Evolutionary conservation across 345 rosid species (phyloP).

Genomic region (Euphorbia tirucalli): DNA sequence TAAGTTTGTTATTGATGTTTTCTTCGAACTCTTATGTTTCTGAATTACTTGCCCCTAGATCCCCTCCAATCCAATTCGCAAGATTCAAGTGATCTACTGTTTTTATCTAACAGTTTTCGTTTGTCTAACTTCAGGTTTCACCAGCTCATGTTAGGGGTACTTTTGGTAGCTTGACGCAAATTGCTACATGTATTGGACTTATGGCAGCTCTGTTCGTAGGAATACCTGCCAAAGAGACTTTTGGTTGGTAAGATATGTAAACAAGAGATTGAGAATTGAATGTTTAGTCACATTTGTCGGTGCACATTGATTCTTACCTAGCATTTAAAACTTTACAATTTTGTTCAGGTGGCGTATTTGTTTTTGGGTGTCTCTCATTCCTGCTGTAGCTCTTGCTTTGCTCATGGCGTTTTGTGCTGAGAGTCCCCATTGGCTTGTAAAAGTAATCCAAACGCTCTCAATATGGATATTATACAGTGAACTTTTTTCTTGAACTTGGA

Average conservation of each 20-base stretch:
- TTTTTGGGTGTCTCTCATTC: constrained; percentile 70
- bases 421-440: constrained; percentile 97
- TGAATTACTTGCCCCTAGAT: too few species aligned
- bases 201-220: constrained; percentile 68
- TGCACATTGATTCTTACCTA: neutral
- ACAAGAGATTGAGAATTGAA: constrained; percentile 8
- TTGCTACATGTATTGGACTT: constrained; percentile 82
- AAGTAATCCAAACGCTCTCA: constrained; percentile 43
- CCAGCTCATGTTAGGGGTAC: constrained; percentile 91
- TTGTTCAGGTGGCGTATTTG: constrained; percentile 89
- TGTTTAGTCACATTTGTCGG: neutral
- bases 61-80: neutral
- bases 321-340: neutral
- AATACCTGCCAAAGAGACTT: constrained; percentile 64
- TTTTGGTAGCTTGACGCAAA: constrained; percentile 83
- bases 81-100: neutral
- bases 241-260: constrained; percentile 63
- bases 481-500: constrained; percentile 7
- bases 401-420: constrained; percentile 77
- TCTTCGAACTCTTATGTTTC: neutral
- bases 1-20: constrained; percentile 3
- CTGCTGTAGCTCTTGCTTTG: constrained; percentile 70
- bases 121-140: constrained; percentile 50
- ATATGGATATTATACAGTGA: constrained; percentile 4
- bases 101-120: neutral